These are phyloP conservation scores for Clonostachys rhizophaga DNA, from an alignment of 2,329 filamentous ascomycete genomes.

Conservation along the genomic window DNA sequence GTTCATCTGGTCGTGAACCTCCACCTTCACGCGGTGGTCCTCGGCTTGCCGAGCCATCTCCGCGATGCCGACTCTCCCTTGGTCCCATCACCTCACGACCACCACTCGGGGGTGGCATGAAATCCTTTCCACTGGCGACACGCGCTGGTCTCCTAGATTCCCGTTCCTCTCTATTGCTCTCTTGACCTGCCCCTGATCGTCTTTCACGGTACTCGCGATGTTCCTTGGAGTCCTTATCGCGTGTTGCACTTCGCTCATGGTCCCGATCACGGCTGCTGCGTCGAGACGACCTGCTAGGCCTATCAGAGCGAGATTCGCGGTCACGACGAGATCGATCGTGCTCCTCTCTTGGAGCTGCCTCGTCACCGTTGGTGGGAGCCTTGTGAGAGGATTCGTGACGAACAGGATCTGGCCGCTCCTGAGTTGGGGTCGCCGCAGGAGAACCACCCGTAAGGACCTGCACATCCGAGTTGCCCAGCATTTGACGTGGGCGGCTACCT, in stretches of 20 bases:
- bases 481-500: conserved; percentile 27
- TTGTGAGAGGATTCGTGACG: conserved; percentile 29
- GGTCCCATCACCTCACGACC: conserved; percentile 20
- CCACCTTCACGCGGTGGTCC: conserved; percentile 25
- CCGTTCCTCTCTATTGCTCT: conserved; percentile 6
- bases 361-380: conserved; percentile 20
- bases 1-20: conserved; percentile 18
- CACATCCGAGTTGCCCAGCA: conserved; percentile 47
- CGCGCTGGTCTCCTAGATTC: neutral
- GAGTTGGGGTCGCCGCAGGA: conserved; percentile 39
- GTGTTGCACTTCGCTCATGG: conserved; percentile 39
- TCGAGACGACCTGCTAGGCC: conserved; percentile 33
- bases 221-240: conserved; percentile 41
- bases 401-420: conserved; percentile 41
- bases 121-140: conserved; percentile 3
- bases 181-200: conserved; percentile 24
- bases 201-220: conserved; percentile 38
- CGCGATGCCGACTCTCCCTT: conserved; percentile 20
- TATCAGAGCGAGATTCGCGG: conserved; percentile 32
- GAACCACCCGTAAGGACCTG: conserved; percentile 53
- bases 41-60: conserved; percentile 12
- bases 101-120: conserved; percentile 15
- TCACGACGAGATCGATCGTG: conserved; percentile 39
- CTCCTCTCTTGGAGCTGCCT: conserved; percentile 19
- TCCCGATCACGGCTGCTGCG: conserved; percentile 46